Evolutionary conservation across 2,329 filamentous ascomycete genomes (phyloP), one percentile per base, ranked within the genome.

Genomic region (Diaporthe destruens): DNA sequence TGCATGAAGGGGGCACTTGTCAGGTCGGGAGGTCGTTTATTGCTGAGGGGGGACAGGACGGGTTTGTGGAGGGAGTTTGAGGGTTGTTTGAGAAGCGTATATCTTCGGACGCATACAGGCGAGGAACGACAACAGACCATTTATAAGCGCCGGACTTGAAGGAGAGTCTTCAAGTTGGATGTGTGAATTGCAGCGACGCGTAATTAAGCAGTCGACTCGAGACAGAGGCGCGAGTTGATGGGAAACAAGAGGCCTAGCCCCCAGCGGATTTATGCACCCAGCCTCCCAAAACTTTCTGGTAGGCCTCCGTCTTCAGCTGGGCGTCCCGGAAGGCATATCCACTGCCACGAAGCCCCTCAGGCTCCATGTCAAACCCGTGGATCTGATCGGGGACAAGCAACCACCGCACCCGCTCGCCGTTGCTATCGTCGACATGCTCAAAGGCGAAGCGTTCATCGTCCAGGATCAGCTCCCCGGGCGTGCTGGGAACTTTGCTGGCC

Each of bases 1-100:
- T 69, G 25, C 66, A 69, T 32, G 66, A 47, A 23, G 42, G 44
- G 2, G 51, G 34, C 34, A 69, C 34, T n/a, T 69, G 29, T 57
- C 34, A 57, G 36, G 18, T 57, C 3, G 34, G 51, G 36, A 36
- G 66, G 6, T 34, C 57, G 25, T 57, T 47, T n/a, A 18, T 69
- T 20, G 66, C 66, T 47, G 66, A 47, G 36, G 51, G 57, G 42
- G 57, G 34, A 1, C 51, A 23, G 1, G 14, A 56, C 3, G 66
- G 12, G 1, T 69, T 34, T 44, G 32, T 66, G 32, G 47, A 39
- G 0, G 39, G 39, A n/a, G 29, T 32, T 2, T 0, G 39, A 47
- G 61, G 6, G 16, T 39, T 53, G 12, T 23, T 53, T 39, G 12
- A 6, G 29, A n/a, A n/a, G n/a, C n/a, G n/a, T n/a, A n/a, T n/a